Conservation (phyloP, 2,329 filamentous ascomycete genomes). For the Fusarium lyarnte region DNA sequence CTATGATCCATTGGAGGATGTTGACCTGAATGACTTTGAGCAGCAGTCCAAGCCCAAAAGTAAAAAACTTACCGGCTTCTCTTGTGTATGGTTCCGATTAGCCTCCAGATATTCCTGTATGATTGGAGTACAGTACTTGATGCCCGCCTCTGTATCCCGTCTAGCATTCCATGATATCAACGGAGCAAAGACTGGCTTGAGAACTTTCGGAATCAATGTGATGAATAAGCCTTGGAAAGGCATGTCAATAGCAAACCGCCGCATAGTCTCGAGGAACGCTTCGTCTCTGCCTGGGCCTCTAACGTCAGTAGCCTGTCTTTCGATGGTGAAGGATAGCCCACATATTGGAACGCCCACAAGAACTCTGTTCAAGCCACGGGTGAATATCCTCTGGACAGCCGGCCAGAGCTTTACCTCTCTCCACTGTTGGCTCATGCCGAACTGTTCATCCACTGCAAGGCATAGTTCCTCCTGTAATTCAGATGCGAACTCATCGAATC, state of each 20-base stretch:
- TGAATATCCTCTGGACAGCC: neutral
- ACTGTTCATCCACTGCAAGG: neutral
- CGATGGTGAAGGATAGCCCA: rapidly evolving
- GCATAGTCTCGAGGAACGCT: neutral
- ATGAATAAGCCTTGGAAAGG: neutral
- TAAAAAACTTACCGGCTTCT: neutral
- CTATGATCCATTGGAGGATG: neutral
- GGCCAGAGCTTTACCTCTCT: neutral
- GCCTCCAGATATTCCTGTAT: neutral
- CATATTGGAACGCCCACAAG: neutral
- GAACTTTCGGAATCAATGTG: neutral
- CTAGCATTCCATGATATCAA: neutral
- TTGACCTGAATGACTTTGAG: neutral
- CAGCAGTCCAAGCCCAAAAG: rapidly evolving
- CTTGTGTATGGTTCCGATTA: neutral
- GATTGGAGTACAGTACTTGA: neutral
- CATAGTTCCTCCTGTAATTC: neutral
- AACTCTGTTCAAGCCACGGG: neutral
- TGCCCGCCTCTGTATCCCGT: neutral
- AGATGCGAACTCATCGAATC: neutral
- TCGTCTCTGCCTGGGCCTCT: neutral
- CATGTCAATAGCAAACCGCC: neutral
- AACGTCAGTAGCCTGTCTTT: neutral
- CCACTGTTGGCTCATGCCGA: neutral
- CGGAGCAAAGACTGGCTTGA: neutral